Evolutionary conservation across 805 yeast genomes (phyloP).

Genomic region (Ogataea thermomethanolica): DNA sequence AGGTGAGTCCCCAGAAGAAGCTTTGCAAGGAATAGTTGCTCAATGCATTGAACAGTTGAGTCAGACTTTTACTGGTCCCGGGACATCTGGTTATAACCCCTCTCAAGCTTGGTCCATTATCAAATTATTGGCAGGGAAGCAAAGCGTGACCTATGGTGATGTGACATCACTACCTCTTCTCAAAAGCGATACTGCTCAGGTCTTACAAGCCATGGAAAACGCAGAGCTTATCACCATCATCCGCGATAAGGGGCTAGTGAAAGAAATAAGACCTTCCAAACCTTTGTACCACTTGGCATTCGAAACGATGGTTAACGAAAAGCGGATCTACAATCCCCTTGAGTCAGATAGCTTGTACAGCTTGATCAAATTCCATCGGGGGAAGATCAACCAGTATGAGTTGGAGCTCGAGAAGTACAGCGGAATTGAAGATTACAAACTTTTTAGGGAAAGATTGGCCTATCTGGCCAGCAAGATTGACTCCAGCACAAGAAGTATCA

Average conservation of each 20-base stretch:
- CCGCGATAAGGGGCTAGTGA: constrained; percentile 74
- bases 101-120: constrained; percentile 90
- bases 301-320: constrained; percentile 55
- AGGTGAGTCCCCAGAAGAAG: constrained; percentile 80
- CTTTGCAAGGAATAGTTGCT: constrained; percentile 71
- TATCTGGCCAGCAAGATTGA: constrained; percentile 69
- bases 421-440: constrained; percentile 46
- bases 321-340: constrained; percentile 51
- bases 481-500: constrained; percentile 50
- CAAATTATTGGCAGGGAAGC: constrained; percentile 52
- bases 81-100: constrained; percentile 50
- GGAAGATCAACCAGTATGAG: constrained; percentile 62
- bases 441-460: constrained; percentile 57
- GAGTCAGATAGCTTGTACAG: constrained; percentile 59
- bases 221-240: constrained; percentile 68
- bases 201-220: constrained; percentile 70
- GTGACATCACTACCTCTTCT: constrained; percentile 57
- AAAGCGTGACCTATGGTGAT: constrained; percentile 46
- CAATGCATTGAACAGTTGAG: constrained; percentile 88
- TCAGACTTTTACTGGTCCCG: constrained; percentile 59
- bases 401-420: constrained; percentile 64
- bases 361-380: constrained; percentile 56
- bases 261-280: constrained; percentile 69
- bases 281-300: constrained; percentile 86
- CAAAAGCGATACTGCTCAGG: constrained; percentile 50